Base-by-base conservation (phyloP, 345 rosid species). In the Cardamine occulta region DNA sequence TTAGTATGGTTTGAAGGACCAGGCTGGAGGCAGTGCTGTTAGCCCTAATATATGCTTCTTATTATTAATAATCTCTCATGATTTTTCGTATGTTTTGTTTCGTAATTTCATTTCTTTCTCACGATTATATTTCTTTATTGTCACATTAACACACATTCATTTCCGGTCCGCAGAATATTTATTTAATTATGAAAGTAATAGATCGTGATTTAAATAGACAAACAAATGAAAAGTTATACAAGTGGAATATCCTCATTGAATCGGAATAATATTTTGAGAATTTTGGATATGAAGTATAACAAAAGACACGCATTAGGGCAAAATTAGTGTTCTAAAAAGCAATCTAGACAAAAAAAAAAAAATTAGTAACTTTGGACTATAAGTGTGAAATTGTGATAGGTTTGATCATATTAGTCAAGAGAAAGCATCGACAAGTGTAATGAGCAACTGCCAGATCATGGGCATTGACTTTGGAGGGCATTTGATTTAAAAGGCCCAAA, bases 1-100 rank as follows among this genome's bases (percentile, higher is more conserved):
- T 70, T 61, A 18, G 4, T 49, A 53, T 63, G 66, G 31, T 34
- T 76, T 62, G 63, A 54, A 76, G 28, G 72, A 63, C 80, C 76
- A 70, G 80, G 76, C 68, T 71, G 65, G 80, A 77, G 80, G 80
- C 80, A 77, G 75, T 70, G 80, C 80, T 77, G 19, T 70, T 34
- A 63, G 48, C 64, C 70, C 45, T 44, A 56, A 14, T 49, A 21
- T 71, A 35, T 71, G 67, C 37, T 58, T 48, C 47, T 56, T 48
- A 40, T 71, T 29, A 34, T 75, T 49, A 75, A 52, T 60, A 52
- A 60, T 68, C 47, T 28, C 29, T 39, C 26, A 52, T 68, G 31
- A 40, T 75, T 58, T 39, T 61, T 32, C 32, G 40, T 54, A 37
- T 63, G 35, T 42, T 63, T 12, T 68, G 14, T 75, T 48, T 40